A percentile compares a stretch with the other conserved stretches of the same genome.
Conservation (phyloP, 2,329 filamentous ascomycete genomes). For the Rutstroemia sp. region DNA sequence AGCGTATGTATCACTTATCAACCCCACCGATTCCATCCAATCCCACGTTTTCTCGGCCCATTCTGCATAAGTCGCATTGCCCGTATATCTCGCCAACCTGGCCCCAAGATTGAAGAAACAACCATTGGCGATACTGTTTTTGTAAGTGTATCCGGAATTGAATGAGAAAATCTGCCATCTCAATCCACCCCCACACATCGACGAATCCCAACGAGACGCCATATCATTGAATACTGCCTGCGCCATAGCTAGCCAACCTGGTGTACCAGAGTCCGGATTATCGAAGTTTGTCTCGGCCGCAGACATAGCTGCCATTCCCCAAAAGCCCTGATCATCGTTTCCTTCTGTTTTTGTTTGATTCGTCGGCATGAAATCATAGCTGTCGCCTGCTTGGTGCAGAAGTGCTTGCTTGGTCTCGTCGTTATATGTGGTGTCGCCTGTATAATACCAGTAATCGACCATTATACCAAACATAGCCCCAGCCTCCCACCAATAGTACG, state of each 20-base stretch:
- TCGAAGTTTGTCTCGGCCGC: conserved; percentile 60
- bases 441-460: conserved; percentile 80
- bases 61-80: conserved; percentile 66
- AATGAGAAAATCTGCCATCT: conserved; percentile 80
- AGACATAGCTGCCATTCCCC: conserved; percentile 62
- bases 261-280: conserved; percentile 45
- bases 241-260: conserved; percentile 63
- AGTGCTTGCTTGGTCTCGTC: conserved; percentile 52
- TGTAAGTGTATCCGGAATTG: conserved; percentile 76
- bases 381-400: conserved; percentile 63
- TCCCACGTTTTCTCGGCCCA: conserved; percentile 70
- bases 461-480: conserved; percentile 66
- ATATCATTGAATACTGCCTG: conserved; percentile 68
- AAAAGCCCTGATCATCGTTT: conserved; percentile 70
- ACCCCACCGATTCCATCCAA: conserved; percentile 51
- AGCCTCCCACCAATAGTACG: conserved; percentile 41
- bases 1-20: conserved; percentile 47
- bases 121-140: conserved; percentile 55
- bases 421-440: conserved; percentile 65
- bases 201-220: conserved; percentile 61
- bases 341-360: conserved; percentile 55
- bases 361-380: conserved; percentile 68
- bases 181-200: conserved; percentile 64
- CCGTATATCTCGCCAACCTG: conserved; percentile 67
- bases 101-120: conserved; percentile 56